Evolutionary conservation across 345 rosid species (phyloP).

Genomic region (Lumnitzera littorea): DNA sequence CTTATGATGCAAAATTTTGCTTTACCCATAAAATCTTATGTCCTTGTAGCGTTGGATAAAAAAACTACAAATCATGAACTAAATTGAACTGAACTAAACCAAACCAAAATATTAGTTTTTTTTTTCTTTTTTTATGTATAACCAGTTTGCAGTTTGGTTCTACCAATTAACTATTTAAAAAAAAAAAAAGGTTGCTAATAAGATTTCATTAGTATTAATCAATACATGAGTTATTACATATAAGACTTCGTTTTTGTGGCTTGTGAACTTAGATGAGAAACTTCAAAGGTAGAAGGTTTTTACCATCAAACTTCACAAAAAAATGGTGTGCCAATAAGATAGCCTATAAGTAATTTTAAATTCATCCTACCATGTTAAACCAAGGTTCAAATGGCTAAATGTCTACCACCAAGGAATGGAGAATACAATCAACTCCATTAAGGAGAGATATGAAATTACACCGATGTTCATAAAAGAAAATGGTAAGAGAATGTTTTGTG

Average conservation of each 20-base stretch:
- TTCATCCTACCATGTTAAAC: background rate
- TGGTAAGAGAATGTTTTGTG: slow-evolving; percentile 18
- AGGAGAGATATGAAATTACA: slow-evolving; percentile 37
- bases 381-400: slow-evolving; percentile 27
- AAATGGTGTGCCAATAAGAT: slow-evolving; percentile 38
- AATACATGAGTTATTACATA: slow-evolving; percentile 46
- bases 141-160: too few species aligned
- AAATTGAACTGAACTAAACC: too few species aligned
- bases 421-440: slow-evolving; percentile 23
- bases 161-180: too few species aligned
- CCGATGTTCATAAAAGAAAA: slow-evolving; percentile 52
- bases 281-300: slow-evolving; percentile 41
- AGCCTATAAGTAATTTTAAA: slow-evolving; percentile 25
- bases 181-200: too few species aligned
- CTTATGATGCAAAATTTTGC: too few species aligned
- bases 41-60: too few species aligned
- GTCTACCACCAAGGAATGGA: slow-evolving; percentile 45
- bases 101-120: too few species aligned
- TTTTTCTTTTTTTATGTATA: too few species aligned
- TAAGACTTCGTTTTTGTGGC: slow-evolving; percentile 44
- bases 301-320: slow-evolving; percentile 26
- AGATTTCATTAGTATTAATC: slow-evolving; percentile 69
- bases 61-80: too few species aligned
- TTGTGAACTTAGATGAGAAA: slow-evolving; percentile 48
- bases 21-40: too few species aligned